Evolutionary conservation across 1,284 basidiomycete genomes (phyloP).

Genomic region (Cryptococcus sp.): DNA sequence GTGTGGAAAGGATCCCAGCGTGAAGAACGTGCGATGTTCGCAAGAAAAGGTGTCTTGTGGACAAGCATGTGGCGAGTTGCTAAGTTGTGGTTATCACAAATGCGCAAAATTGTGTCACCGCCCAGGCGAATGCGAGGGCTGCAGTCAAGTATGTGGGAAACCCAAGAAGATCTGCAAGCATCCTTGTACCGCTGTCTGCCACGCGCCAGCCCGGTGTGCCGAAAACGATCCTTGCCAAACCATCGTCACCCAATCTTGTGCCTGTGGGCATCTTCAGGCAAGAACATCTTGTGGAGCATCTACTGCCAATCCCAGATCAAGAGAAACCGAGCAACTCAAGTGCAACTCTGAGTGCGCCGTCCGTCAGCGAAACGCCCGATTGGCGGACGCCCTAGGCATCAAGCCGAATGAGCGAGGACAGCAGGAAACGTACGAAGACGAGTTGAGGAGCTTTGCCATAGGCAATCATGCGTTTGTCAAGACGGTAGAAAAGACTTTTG

Average conservation of each 20-base stretch:
- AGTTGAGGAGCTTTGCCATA: constrained; percentile 63
- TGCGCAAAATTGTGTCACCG: constrained; percentile 77
- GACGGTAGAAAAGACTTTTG: constrained; percentile 74
- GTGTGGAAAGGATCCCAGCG: constrained; percentile 73
- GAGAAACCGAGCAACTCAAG: constrained; percentile 59
- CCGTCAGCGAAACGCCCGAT: constrained; percentile 76
- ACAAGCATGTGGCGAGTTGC: constrained; percentile 69
- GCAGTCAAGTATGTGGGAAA: constrained; percentile 76
- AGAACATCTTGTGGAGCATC: constrained; percentile 67
- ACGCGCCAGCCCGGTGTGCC: constrained; percentile 78
- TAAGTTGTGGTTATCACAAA: constrained; percentile 80
- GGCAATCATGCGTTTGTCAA: constrained; percentile 66
- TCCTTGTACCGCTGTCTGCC: constrained; percentile 73
- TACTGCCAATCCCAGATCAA: constrained; percentile 55
- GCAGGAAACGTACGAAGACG: constrained; percentile 61
- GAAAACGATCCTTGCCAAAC: constrained; percentile 73
- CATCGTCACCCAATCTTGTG: constrained; percentile 65
- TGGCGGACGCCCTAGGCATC: constrained; percentile 88
- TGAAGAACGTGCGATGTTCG: constrained; percentile 65
- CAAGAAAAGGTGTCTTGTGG: constrained; percentile 79
- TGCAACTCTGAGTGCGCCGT: constrained; percentile 78
- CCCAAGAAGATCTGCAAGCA: constrained; percentile 75
- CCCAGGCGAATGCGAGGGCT: constrained; percentile 70
- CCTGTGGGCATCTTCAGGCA: constrained; percentile 77
- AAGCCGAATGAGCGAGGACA: constrained; percentile 47